phyloP scores from a whole-genome alignment of 2,329 filamentous ascomycete genomes.

The Diaporthe sp. region DNA sequence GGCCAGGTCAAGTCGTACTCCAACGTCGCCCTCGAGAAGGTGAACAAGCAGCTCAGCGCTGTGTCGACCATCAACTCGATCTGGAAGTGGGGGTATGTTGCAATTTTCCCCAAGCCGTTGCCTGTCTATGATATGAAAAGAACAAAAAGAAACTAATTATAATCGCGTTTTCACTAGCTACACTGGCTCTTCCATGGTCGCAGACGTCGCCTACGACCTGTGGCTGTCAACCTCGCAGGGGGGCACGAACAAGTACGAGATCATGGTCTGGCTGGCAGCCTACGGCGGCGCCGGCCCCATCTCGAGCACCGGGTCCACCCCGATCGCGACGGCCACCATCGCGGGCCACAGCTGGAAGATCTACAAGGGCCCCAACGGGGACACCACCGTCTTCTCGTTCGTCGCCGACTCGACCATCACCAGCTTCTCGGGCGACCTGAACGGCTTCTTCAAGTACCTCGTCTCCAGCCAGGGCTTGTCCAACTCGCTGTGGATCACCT shows the following conservation, averaged over 20 bases:
- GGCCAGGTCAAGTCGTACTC: conserved; percentile 57
- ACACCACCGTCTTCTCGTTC: conserved; percentile 69
- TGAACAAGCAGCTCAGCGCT: conserved; percentile 46
- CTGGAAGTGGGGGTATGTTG: conserved; percentile 51
- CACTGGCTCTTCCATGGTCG: conserved; percentile 50
- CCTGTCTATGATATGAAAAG: not conserved
- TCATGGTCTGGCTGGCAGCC: conserved; percentile 73
- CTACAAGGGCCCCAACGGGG: conserved; percentile 67
- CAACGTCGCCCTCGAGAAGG: conserved; percentile 50
- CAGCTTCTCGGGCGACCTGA: conserved; percentile 66
- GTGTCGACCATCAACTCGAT: conserved; percentile 49
- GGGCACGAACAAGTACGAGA: conserved; percentile 62
- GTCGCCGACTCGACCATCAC: conserved; percentile 52
- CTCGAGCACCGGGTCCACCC: conserved; percentile 55
- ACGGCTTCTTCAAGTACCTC: conserved; percentile 67
- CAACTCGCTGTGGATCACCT: conserved; percentile 61
- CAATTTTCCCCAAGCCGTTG: not conserved
- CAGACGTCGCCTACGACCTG: conserved; percentile 70
- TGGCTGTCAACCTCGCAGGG: conserved; percentile 63
- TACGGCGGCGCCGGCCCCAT: conserved; percentile 70
- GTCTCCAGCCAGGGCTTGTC: conserved; percentile 57
- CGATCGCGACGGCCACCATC: conserved; percentile 64
- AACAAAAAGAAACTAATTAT: not conserved
- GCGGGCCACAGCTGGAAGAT: conserved; percentile 65
- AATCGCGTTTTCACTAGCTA: conserved; percentile 40